Conservation (phyloP, 768 basidiomycete genomes). For the Chalciporus sphaerocephalus region DNA sequence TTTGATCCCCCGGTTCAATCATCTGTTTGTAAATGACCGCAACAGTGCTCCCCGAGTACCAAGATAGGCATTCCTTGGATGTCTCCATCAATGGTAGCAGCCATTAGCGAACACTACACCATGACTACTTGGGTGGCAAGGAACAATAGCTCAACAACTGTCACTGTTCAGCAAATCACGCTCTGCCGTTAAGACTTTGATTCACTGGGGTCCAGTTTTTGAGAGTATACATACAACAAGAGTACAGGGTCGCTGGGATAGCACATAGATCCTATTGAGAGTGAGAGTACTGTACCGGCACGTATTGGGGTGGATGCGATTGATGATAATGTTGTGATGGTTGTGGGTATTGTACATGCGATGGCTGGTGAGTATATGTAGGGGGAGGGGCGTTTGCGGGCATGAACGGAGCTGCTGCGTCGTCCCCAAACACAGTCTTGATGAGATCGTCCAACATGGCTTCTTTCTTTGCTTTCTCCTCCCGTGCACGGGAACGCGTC, state of each 20-base stretch:
- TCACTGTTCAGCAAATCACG: not conserved
- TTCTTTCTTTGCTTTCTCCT: constrained; percentile 58
- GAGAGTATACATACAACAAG: not conserved
- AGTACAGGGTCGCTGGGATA: not conserved
- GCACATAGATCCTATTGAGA: constrained; percentile 7
- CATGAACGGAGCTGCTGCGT: constrained; percentile 19
- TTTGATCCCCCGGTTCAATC: not conserved
- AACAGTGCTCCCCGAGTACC: too few species aligned
- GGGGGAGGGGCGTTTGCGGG: constrained; percentile 5
- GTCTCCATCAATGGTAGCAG: too few species aligned
- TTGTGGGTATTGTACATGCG: constrained; percentile 7
- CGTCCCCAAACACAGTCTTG: constrained; percentile 43
- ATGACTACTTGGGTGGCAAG: not conserved
- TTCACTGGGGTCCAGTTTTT: not conserved
- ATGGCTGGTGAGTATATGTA: constrained; percentile 7
- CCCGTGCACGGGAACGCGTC: constrained; percentile 47
- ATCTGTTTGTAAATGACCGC: too few species aligned
- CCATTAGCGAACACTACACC: too few species aligned
- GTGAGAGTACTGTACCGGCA: constrained; percentile 13
- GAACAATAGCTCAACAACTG: too few species aligned
- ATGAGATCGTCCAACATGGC: constrained; percentile 52
- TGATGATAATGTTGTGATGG: constrained; percentile 7
- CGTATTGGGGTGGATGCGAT: constrained; percentile 12
- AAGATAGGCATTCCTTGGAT: too few species aligned
- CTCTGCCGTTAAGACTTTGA: not conserved